A percentile compares a stretch with the other conserved stretches of the same genome.
Conservation (phyloP, 1,284 basidiomycete genomes). For the Fomitopsis palustris region DNA sequence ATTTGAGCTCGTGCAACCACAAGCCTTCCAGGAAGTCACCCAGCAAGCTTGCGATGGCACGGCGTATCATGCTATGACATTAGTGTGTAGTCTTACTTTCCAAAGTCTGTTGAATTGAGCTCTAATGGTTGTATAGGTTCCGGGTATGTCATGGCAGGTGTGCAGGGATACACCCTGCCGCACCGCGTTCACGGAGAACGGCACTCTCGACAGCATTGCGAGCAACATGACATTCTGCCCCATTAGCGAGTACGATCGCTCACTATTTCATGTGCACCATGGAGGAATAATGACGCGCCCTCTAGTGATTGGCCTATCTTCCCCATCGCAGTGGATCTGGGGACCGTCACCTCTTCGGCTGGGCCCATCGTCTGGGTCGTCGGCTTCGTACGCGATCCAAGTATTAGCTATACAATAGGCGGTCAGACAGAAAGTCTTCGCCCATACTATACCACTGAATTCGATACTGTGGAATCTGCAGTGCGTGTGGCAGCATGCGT, state of each 20-base stretch:
- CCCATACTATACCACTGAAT: constrained; percentile 22
- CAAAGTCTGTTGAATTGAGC: no score
- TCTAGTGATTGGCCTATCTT: constrained; percentile 15
- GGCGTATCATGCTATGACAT: background rate
- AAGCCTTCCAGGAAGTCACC: background rate
- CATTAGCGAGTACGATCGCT: background rate
- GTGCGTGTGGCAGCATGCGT: constrained; percentile 18
- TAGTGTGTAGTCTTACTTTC: background rate
- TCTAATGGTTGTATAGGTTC: background rate
- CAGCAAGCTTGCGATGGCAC: background rate
- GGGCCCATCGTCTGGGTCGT: constrained; percentile 20
- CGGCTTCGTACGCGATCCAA: constrained; percentile 21
- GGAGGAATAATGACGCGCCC: background rate
- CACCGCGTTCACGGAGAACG: background rate
- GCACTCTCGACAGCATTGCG: background rate
- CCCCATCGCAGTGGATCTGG: constrained; percentile 19
- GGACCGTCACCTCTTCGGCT: constrained; percentile 13
- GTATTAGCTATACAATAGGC: constrained; percentile 14
- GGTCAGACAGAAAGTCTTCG: constrained; percentile 17
- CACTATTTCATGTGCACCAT: background rate
- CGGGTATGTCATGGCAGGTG: background rate
- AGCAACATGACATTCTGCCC: background rate
- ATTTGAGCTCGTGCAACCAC: background rate
- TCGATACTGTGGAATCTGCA: constrained; percentile 7
- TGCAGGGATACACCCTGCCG: background rate